Base-by-base conservation (phyloP, 1,284 basidiomycete genomes). In the Boletus nobilissimus region DNA sequence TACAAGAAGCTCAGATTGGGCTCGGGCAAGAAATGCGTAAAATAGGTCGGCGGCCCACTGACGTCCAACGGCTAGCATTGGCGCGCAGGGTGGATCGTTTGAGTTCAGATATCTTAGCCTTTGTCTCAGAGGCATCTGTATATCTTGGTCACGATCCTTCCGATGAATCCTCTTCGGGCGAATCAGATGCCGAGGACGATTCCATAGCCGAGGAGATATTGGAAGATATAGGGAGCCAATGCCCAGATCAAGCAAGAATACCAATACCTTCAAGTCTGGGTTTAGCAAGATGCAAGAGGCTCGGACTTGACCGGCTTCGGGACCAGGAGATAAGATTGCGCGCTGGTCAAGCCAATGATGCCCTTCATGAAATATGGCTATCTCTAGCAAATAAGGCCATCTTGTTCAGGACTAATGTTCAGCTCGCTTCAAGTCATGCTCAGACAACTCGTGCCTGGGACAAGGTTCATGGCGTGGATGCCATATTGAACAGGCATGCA, bases 261-360 rank as follows among this genome's bases (percentile, higher is more conserved):
- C 18, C 57, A 14, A 14, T 60, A 14, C 57, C 57, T 32, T 60
- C 57, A 32, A 14, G n/a, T 8, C 18, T 32, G 29, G 57, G 57
- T 5, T 4, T 14, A 10, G 5, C 16, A 10, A 60, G 32, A 29
- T 29, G 26, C 16, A 16, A 60, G 19, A 7, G 32, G n/a, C 57
- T 60, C 18, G 0, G 19, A 2, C 5, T 13, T 18, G 29, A 16
- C 5, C 10, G 29, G 14, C 8, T 60, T 2, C n/a, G 2, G 2
- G 29, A 16, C n/a, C 57, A 29, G 32, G 57, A 60, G 32, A 11
- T 60, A 8, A n/a, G 8, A 32, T 32, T 60, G n/a, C 57, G 32
- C 3, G 14, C n/a, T 11, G 57, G 57, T 11, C 43, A 46, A 19
- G 43, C 19, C 11, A 46, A 46, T 19, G 19, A 46, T 19, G 19